phyloP scores from a whole-genome alignment of 1,284 basidiomycete genomes.

The Vanrija pseudolonga region DNA sequence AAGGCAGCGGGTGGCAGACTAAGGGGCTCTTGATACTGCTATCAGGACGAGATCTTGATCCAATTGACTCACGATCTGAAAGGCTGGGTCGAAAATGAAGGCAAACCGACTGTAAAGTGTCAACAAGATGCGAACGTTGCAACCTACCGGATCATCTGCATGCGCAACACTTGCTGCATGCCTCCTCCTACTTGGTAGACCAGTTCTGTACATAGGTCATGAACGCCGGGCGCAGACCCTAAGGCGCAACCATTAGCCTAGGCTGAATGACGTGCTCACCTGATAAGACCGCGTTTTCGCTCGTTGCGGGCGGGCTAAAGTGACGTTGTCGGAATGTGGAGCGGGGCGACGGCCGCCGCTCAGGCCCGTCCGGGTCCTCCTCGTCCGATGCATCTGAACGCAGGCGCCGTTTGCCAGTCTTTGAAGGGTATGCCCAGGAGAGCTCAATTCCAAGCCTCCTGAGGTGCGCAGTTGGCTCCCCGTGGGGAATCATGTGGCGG shows the following conservation, averaged over 20 bases:
- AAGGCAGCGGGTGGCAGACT: constrained; percentile 4
- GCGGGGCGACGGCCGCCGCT: too few relatives aligned
- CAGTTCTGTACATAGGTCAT: too few relatives aligned
- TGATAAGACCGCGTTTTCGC: too few relatives aligned
- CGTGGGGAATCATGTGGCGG: background rate
- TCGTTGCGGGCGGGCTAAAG: too few relatives aligned
- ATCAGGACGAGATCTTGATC: background rate
- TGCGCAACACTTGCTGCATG: constrained; percentile 14
- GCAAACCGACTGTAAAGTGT: constrained; percentile 24
- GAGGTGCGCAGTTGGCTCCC: constrained; percentile 3
- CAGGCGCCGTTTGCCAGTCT: background rate
- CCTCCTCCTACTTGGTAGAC: constrained; percentile 13
- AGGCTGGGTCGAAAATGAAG: constrained; percentile 20
- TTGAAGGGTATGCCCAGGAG: constrained; percentile 1
- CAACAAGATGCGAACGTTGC: background rate
- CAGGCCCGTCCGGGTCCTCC: too few relatives aligned
- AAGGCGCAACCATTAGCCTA: too few relatives aligned
- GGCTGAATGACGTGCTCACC: too few relatives aligned
- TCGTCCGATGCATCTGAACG: too few relatives aligned
- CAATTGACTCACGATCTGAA: constrained; percentile 6
- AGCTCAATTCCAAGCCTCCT: background rate
- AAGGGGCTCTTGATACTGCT: constrained; percentile 10
- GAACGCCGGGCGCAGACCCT: too few relatives aligned
- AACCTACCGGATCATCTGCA: constrained; percentile 23
- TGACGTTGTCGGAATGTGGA: too few relatives aligned